Base-by-base conservation (phyloP, 192 early-diverging fungal species). In the Entophlyctis helioformis region DNA sequence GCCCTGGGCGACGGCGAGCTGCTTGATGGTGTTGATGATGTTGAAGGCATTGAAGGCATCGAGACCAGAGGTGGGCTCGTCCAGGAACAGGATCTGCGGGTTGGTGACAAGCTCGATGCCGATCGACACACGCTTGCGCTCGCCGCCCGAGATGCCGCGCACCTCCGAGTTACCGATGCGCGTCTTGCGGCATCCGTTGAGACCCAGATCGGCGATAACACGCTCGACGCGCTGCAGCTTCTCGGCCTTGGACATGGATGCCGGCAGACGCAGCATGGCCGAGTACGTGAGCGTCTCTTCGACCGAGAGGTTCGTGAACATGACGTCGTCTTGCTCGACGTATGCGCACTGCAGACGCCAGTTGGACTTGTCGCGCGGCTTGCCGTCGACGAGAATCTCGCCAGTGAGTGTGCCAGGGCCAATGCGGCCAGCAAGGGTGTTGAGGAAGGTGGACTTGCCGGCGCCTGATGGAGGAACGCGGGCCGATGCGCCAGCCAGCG, bases 11-110 rank as follows among this genome's bases (percentile, higher is more conserved):
- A 69, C 19, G 1, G 64, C 45, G 31, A 91, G 58, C 31, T 75
- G 70, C 67, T 24, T 78, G 71, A 56, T 82, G 51, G 33, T 72
- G 60, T 49, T 70, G 74, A 73, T 81, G 67, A 59, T 86, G 80
- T 53, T 80, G 72, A 52, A 80, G 61, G 46, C 87, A 67, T 62
- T 83, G 32, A 53, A 57, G 25, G 85, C 72, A 52, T 90, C 86
- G 3, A 74, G 47, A 15, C 64, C 89, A 25, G 82, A 85, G 15
- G 91, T 95, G 37, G 91, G 91, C 39, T 73, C 91, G 66, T 95
- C 91, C 46, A 91, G 68, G 67, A 95, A 86, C 26, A 95, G 83
- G 81, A 65, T 81, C 68, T 80, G 81, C 15, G 89, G 89, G 48
- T 82, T 78, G 21, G 84, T 77, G 20, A 87, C 81, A 40, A 93